A percentile compares a stretch with the other conserved stretches of the same genome.
Evolutionary conservation across 1,139 yeast genomes (phyloP).

Genomic region (Meyerozyma carpophila): DNA sequence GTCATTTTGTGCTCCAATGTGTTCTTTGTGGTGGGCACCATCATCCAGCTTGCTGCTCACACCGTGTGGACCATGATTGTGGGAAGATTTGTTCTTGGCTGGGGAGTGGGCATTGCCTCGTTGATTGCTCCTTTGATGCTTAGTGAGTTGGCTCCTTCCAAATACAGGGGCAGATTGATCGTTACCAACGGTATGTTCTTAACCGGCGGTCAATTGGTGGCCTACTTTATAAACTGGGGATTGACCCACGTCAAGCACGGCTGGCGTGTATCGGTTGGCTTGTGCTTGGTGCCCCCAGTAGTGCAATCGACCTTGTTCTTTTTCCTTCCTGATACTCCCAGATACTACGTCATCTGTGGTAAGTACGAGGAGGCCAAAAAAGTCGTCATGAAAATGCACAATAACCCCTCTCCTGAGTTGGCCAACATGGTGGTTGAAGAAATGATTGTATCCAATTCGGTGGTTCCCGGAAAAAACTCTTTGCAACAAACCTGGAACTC

Average conservation of each 20-base stretch:
- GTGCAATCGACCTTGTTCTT: constrained; percentile 70
- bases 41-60: constrained; percentile 73
- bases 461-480: constrained; percentile 58
- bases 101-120: constrained; percentile 94
- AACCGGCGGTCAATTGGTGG: constrained; percentile 89
- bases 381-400: constrained; percentile 58
- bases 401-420: constrained; percentile 49
- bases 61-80: constrained; percentile 86
- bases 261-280: constrained; percentile 89
- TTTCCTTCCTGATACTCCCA: constrained; percentile 93
- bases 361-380: constrained; percentile 57
- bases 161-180: constrained; percentile 82
- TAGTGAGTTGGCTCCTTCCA: constrained; percentile 87
- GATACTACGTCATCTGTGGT: constrained; percentile 74
- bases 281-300: constrained; percentile 83
- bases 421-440: constrained; percentile 58
- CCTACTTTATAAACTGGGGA: constrained; percentile 93
- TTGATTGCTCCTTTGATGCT: constrained; percentile 86
- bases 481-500: constrained; percentile 54
- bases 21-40: constrained; percentile 77
- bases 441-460: constrained; percentile 50
- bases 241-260: constrained; percentile 69
- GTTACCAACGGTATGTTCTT: constrained; percentile 64
- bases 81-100: constrained; percentile 90
- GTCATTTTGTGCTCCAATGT: constrained; percentile 76